Base-by-base conservation (phyloP, 75 land plant genomes). In the Selaginella moellendorffii region DNA sequence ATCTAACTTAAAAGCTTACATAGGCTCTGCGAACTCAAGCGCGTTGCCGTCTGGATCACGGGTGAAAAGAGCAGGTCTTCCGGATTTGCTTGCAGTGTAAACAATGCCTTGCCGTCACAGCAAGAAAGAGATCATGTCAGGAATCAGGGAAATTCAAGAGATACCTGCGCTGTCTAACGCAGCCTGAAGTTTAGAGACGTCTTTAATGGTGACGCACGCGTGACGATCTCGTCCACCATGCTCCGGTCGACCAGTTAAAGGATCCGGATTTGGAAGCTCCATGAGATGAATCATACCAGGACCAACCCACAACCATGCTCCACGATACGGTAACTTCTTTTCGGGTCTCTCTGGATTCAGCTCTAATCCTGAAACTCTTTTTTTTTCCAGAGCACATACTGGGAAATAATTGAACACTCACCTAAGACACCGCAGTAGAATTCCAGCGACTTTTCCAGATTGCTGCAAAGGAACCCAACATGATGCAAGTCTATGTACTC, bases 211-310 rank as follows among this genome's bases (percentile, higher is more conserved):
- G 54, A 92, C 69, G 60, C 97, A 88, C 28, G 82, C 56, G 69
- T 91, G 97, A 10, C 95, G 80, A 52, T 91, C 97, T 68, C 85
- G 73, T n/a, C 86, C 97, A 1, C 97, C 97, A 65, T 92, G 97
- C 26, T 81, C 79, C 30, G 97, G 96, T 27, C 97, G 82, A 8
- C 97, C 97, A 30, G 76, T 75, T 31, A 81, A 64, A 23, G 96
- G 97, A 67, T 92, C 97, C 17, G 97, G 97, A 74, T 92, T 92
- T 18, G 96, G 97, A 66, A 92, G 85, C 80, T 92, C 97, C 96
- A 92, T 92, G 63, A 92, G 70, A 65, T 92, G 97, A 68, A 92
- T 88, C 96, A 88, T 88, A 63, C 82, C 85, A 52, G 82, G 66
- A n/a, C 97, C 97, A 68, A 92, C 86, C 82, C 89, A 89, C 60